Evolutionary conservation across 2,329 filamentous ascomycete species (phyloP).

Genomic region (Paraphoma chrysanthemicola): DNA sequence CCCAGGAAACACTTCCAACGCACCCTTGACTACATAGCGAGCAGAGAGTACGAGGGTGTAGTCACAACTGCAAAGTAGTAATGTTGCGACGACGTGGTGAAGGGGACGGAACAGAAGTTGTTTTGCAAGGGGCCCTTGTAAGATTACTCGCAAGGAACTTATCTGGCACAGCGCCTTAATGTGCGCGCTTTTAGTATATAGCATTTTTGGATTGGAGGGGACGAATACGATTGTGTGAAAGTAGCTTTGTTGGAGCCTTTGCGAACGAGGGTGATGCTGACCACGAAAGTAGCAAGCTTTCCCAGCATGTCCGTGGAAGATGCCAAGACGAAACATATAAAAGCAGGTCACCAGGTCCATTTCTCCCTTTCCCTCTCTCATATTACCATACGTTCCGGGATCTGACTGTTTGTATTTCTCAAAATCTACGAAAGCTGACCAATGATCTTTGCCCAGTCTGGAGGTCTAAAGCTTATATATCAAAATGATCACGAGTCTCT

Average conservation of each 20-base stretch:
- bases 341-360: too few species aligned
- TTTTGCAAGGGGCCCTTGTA: constrained; percentile 9
- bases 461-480: too few species aligned
- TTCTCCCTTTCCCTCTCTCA: too few species aligned
- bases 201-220: constrained; percentile 2
- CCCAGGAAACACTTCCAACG: constrained; percentile 94
- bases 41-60: constrained; percentile 91
- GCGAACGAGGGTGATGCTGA: too few species aligned
- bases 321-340: too few species aligned
- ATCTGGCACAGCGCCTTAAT: constrained; percentile 1
- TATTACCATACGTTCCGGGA: too few species aligned
- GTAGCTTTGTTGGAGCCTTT: not conserved
- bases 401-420: too few species aligned
- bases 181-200: constrained; percentile 15
- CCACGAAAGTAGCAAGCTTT: too few species aligned
- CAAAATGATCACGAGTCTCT: too few species aligned
- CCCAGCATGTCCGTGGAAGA: too few species aligned
- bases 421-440: too few species aligned
- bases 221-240: constrained; percentile 10
- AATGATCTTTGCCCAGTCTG: too few species aligned
- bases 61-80: constrained; percentile 68
- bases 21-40: constrained; percentile 91
- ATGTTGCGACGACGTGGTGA: not conserved
- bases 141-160: constrained; percentile 10
- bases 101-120: not conserved